Evolutionary conservation across 2,329 filamentous ascomycete genomes (phyloP), one percentile per base, ranked within the genome.

Genomic region (Talaromyces sp.): DNA sequence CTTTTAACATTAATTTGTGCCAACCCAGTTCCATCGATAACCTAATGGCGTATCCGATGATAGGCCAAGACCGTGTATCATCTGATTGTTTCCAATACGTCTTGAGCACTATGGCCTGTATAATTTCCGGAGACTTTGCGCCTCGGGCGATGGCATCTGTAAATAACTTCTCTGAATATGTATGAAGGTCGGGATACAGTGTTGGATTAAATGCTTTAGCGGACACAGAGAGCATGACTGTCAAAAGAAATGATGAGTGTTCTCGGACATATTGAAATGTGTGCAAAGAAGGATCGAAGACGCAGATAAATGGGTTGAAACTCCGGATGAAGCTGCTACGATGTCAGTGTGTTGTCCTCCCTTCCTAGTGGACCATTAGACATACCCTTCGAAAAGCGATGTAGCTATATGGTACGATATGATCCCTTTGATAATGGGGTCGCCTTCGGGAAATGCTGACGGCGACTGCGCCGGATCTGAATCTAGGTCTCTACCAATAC

Each of bases 251-350:
- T 10, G 77, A 63, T 1, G 77, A 79, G 54, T 70, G 72, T 52
- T 72, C 69, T n/a, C 74, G 71, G 8, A 79, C 73, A 27, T 75
- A 75, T 17, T 69, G 57, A 49, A 80, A 77, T 1, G 75, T 79
- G 65, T 80, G 77, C 5, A 80, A 65, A 3, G 60, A 61, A 6
- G 75, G 77, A 60, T 80, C 78, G 7, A 80, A 67, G 57, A 79
- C 77, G 65, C 74, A 73, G n/a, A 80, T 76, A 27, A 76, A 80
- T 1, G 77, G 75, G 57, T 80, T 80, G 11, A 79, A 69, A 54
- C 72, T 73, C 19, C 66, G 69, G 65, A 80, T 76, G 64, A 80
- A 80, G 19, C 77, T 78, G 37, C 27, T 31, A 1, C 9, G 15
- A 43, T 43, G 17, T 43, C 17, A 43, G 17, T 17, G 17, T 43